Conservation (phyloP, 768 basidiomycete genomes). For the Tylopilus sp. region DNA sequence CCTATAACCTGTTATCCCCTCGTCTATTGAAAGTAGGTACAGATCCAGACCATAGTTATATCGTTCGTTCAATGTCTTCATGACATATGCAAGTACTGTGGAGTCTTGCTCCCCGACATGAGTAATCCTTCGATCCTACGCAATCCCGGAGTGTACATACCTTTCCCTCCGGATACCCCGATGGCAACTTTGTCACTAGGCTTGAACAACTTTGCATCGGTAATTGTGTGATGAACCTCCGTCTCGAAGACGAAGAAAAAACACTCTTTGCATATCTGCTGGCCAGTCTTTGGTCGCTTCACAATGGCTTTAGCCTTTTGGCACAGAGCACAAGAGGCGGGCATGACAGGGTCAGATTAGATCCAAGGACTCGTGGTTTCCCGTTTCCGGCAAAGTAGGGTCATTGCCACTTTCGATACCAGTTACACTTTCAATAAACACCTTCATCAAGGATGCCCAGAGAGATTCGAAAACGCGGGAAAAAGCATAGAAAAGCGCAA, state of each 20-base stretch:
- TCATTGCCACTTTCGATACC: slow-evolving; percentile 8
- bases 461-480: slow-evolving; percentile 73
- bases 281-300: slow-evolving; percentile 94
- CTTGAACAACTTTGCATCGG: slow-evolving; percentile 76
- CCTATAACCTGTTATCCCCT: slow-evolving; percentile 96
- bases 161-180: slow-evolving; percentile 98
- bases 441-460: slow-evolving; percentile 51
- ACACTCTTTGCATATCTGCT: slow-evolving; percentile 94
- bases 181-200: slow-evolving; percentile 92
- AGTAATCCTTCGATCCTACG: neutral
- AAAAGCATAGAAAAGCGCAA: slow-evolving; percentile 59
- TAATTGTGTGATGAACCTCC: slow-evolving; percentile 96
- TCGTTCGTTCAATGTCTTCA: slow-evolving; percentile 92
- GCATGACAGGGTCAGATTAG: slow-evolving; percentile 47
- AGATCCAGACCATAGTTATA: slow-evolving; percentile 91
- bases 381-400: neutral
- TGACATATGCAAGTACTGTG: slow-evolving; percentile 94
- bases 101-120: slow-evolving; percentile 59
- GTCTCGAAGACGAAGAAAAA: slow-evolving; percentile 98
- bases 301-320: slow-evolving; percentile 76
- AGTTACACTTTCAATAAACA: no score
- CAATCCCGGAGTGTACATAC: slow-evolving; percentile 36
- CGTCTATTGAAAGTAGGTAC: slow-evolving; percentile 94
- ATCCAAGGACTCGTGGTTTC: neutral
- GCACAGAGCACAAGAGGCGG: slow-evolving; percentile 77